phyloP scores from a whole-genome alignment of 371 early-diverging fungal genomes.

The Apophysomyces ossiformis region DNA sequence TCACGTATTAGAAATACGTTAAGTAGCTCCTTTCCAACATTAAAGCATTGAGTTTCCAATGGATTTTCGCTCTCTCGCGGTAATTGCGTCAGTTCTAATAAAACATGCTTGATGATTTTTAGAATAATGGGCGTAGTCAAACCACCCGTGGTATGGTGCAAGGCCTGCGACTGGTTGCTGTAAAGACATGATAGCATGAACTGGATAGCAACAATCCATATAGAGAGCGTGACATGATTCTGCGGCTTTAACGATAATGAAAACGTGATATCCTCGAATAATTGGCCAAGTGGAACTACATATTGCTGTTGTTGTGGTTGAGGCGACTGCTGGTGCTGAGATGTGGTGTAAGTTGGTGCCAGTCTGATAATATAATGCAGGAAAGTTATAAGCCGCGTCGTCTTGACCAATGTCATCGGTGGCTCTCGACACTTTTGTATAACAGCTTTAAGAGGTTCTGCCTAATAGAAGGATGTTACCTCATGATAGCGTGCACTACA shows the following conservation, averaged over 20 bases:
- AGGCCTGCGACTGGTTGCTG: conserved; percentile 29
- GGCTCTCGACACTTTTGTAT: conserved; percentile 49
- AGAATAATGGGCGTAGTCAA: conserved; percentile 45
- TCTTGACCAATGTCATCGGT: conserved; percentile 43
- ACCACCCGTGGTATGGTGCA: conserved; percentile 33
- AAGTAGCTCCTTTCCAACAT: conserved; percentile 40
- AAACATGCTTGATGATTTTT: conserved; percentile 45
- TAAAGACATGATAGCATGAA: conserved; percentile 50
- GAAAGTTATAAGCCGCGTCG: conserved; percentile 45
- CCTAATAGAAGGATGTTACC: conserved; percentile 20
- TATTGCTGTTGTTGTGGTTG: conserved; percentile 3
- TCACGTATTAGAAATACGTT: conserved; percentile 40
- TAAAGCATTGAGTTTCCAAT: conserved; percentile 40
- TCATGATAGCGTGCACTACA: background rate
- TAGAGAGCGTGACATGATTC: conserved; percentile 20
- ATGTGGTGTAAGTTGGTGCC: conserved; percentile 23
- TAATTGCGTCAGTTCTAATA: conserved; percentile 44
- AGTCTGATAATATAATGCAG: conserved; percentile 39
- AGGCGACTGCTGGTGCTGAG: conserved; percentile 3
- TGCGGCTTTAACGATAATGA: conserved; percentile 32
- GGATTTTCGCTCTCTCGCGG: conserved; percentile 28
- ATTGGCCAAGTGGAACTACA: conserved; percentile 39
- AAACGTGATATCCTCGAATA: conserved; percentile 45
- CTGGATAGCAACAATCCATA: conserved; percentile 48
- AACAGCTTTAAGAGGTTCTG: conserved; percentile 46